Base-by-base conservation (phyloP, 345 rosid genomes). In the Rhodamnia rubescens region DNA sequence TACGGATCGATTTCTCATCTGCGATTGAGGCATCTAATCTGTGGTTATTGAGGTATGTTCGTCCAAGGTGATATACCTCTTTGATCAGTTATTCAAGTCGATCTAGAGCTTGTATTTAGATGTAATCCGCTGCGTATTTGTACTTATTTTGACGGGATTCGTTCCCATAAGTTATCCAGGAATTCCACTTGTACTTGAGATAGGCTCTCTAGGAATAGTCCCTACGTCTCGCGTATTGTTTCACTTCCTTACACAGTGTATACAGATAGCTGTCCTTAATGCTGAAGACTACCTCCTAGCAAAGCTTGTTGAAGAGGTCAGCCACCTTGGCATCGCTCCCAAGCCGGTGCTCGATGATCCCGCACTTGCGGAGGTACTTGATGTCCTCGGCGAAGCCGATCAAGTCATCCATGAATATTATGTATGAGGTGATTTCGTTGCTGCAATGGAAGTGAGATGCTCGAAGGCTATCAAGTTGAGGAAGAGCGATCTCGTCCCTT, bases 321-420 rank as follows among this genome's bases (percentile, higher is more conserved):
- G 98, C 98, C 6, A 95, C 99, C 87, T 95, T 97, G 1, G 90
- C 91, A 74, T 97, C 96, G 12, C 96, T 95, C n/a, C 97, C 98
- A 15, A 95, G 93, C 97, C 96, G 92, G 86, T 95, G 96, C 88
- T 97, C 95, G 0, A 95, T 89, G 18, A 95, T 93, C 51, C 96
- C 97, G 2, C 90, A 89, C 64, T 92, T 91, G 58, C 91, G 95
- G 22, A 95, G 94, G 94, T 93, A 91, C 11, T 91, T 92, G 9
- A 95, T 96, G 64, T 95, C 99, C 88, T 90, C 93, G 0, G 92
- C 93, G 0, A 95, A 97, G 89, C 94, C 93, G 54, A 97, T 94
- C 91, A 97, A 86, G 89, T 94, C 92, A 89, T 97, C 98, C 97
- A 95, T 92, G 93, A 95, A 95, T 49, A 94, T 89, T 84, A 93